A percentile compares a stretch with the other conserved stretches of the same genome.
phyloP scores from a whole-genome alignment of 106 monocot genomes.

The Phalaenopsis equestris region DNA sequence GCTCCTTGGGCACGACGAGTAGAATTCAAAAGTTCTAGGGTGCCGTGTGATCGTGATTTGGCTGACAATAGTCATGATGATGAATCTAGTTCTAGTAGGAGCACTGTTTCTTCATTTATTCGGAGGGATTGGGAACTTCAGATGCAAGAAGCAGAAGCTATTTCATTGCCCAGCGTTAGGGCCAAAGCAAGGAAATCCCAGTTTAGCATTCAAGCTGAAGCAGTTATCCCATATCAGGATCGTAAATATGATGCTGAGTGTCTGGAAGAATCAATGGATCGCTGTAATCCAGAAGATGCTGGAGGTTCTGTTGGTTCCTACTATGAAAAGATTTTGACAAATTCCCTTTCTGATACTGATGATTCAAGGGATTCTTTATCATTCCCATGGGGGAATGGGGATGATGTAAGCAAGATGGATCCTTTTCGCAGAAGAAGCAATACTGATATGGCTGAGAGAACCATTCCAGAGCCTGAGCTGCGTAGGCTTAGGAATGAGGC shows the following conservation, averaged over 20 bases:
- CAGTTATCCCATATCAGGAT: not conserved
- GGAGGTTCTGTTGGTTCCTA: not conserved
- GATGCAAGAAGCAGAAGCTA: not conserved
- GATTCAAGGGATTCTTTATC: slow-evolving; percentile 13
- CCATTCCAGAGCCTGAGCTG: slow-evolving; percentile 71
- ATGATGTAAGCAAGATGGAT: not conserved
- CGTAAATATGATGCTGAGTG: not conserved
- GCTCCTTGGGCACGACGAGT: slow-evolving; percentile 37
- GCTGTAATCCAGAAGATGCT: not conserved
- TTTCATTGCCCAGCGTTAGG: not conserved
- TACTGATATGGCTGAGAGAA: slow-evolving; percentile 79
- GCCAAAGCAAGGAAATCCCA: not conserved
- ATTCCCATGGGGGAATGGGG: slow-evolving; percentile 60
- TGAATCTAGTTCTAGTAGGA: not conserved
- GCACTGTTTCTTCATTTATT: not conserved
- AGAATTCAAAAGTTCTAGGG: slow-evolving; percentile 3
- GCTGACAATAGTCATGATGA: not conserved
- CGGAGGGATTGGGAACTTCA: not conserved
- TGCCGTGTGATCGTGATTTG: not conserved
- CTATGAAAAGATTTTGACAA: not conserved
- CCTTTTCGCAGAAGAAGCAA: slow-evolving; percentile 32
- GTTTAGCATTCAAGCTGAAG: not conserved
- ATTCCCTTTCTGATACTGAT: not conserved
- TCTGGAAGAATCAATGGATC: slow-evolving; percentile 24
- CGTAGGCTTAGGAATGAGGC: slow-evolving; percentile 65